phyloP scores from a whole-genome alignment of 768 basidiomycete genomes.

The Cystofilobasidium ferigula region DNA sequence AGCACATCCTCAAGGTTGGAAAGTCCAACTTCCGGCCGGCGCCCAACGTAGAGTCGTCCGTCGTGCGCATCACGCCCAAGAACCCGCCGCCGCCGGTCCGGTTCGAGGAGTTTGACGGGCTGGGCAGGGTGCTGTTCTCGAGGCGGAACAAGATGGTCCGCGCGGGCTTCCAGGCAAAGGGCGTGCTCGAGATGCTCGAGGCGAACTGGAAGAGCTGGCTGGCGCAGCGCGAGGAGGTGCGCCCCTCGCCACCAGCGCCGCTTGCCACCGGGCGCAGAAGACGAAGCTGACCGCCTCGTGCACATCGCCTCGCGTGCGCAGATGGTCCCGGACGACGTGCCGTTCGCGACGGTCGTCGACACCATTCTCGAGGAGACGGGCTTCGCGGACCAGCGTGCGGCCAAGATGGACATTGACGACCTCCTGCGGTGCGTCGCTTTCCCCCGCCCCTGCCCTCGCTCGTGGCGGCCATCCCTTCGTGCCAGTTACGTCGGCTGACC shows the following conservation, averaged over 20 bases:
- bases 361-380: constrained; percentile 60
- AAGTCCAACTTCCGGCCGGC: constrained; percentile 94
- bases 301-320: constrained; percentile 33
- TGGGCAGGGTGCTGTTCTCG: constrained; percentile 79
- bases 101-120: constrained; percentile 95
- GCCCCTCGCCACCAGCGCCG: constrained; percentile 18
- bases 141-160: constrained; percentile 81
- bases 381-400: constrained; percentile 64
- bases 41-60: constrained; percentile 84
- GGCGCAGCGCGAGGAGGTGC: constrained; percentile 50
- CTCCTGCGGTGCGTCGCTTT: constrained; percentile 58
- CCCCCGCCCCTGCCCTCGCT: not conserved
- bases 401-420: constrained; percentile 90
- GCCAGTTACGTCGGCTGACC: not conserved
- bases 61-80: constrained; percentile 77
- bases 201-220: constrained; percentile 89
- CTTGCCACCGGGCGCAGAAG: too few relatives aligned
- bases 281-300: not conserved
- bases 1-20: constrained; percentile 91
- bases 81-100: constrained; percentile 91
- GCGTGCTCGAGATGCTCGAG: constrained; percentile 87
- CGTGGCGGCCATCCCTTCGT: not conserved
- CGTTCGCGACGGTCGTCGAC: constrained; percentile 61
- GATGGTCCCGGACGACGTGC: constrained; percentile 51
- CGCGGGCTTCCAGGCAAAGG: constrained; percentile 78